Base-by-base conservation (phyloP, 2,329 filamentous ascomycete species). In the Scytalidium sp. region DNA sequence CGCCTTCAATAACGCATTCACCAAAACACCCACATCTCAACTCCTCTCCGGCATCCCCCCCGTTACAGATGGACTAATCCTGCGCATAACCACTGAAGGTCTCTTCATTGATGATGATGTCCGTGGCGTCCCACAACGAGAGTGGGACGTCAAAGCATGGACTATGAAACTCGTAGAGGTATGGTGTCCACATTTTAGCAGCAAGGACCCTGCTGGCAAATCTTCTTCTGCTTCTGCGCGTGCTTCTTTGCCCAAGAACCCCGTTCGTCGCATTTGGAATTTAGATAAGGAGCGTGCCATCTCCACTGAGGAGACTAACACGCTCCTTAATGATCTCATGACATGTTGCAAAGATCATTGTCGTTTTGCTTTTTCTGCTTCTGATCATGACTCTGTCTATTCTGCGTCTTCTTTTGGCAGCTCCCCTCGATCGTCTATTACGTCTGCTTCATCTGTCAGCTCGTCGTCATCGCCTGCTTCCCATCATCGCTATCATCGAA, bases 111-210 rank as follows among this genome's bases (percentile, higher is more conserved):
- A 99, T 67, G 94, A 99, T 67, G 94, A 97, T 67, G 82, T 97
- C 46, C 85, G 92, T 41, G 84, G 85, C 54, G 90, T 97, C 15
- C 85, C 90, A n/a, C 91, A 97, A 70, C 84, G 94, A 52, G 94
- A 99, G 72, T 99, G 94, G 94, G 94, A 99, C 67, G 84, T 97
- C 64, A 97, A 97, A 70, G 92, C 93, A 21, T 97, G 94, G 94
- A 96, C 91, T 41, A 81, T 99, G 71, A 97, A 96, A 72, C 75
- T 87, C 57, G 84, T 95, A 69, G 94, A 97, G 80, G 85, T 94
- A 75, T 90, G 87, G 83, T 91, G 86, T 66, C 82, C 84, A 64
- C 81, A 85, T 68, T 81, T 67, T 72, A n/a, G n/a, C 32, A 80
- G 66, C 50, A 73, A 73, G 50, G 51, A 49, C 45, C 50, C 58